phyloP scores from a whole-genome alignment of 176 grass and related monocot species.

The Bolboschoenus planiculmis region DNA sequence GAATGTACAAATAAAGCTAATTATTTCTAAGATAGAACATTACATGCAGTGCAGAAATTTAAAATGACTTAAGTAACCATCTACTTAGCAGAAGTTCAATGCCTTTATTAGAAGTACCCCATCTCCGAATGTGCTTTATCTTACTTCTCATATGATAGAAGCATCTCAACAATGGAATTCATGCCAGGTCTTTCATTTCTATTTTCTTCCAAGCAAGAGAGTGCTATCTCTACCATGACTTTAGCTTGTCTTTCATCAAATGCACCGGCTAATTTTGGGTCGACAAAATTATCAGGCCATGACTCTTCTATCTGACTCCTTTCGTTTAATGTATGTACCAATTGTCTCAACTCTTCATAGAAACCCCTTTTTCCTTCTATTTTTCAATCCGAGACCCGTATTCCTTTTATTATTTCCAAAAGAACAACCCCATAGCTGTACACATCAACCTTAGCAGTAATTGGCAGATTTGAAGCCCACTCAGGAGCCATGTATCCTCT shows the following conservation, averaged over 20 bases:
- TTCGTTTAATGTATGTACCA: constrained; percentile 2
- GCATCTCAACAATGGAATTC: constrained; percentile 16
- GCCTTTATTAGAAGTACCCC: neutral
- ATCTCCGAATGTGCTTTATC: neutral
- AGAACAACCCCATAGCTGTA: constrained; percentile 30
- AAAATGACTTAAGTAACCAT: too few species aligned
- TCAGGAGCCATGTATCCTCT: constrained; percentile 34
- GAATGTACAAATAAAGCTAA: too few species aligned
- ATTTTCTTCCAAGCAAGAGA: constrained; percentile 19
- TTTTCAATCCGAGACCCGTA: constrained; percentile 17
- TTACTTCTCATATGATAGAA: neutral
- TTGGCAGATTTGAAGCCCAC: constrained; percentile 25
- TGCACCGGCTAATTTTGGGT: neutral
- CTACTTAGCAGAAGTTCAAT: too few species aligned
- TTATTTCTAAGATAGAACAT: too few species aligned
- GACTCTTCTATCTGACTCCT: constrained; percentile 6
- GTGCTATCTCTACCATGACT: neutral
- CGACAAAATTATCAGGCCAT: neutral
- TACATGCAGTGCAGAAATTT: too few species aligned
- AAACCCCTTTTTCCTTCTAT: neutral
- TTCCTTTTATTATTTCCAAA: constrained; percentile 25
- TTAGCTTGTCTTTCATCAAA: constrained; percentile 21
- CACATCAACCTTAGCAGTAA: constrained; percentile 31
- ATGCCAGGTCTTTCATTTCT: constrained; percentile 12
- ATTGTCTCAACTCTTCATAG: neutral